phyloP scores from a whole-genome alignment of 78 protist species.

The Dictyostelium capitatum region DNA sequence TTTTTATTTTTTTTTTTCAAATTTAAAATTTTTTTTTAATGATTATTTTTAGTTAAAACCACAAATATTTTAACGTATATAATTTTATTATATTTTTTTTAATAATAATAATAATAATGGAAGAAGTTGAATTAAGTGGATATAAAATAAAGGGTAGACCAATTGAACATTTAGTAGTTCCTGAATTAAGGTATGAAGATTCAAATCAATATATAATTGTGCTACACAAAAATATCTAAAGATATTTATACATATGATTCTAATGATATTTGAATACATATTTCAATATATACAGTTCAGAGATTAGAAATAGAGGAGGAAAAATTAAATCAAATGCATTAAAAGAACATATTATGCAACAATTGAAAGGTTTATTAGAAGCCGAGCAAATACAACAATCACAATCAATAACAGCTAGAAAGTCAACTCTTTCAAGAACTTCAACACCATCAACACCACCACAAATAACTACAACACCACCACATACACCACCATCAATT shows the following conservation, averaged over 20 bases:
- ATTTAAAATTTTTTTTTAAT: too few relatives aligned
- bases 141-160: not conserved
- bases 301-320: conserved; percentile 20
- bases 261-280: not conserved
- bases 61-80: too few relatives aligned
- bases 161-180: not conserved
- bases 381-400: not conserved
- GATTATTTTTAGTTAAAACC: too few relatives aligned
- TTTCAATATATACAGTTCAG: not conserved
- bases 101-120: not conserved
- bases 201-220: not conserved
- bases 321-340: not conserved
- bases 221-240: too few relatives aligned
- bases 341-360: not conserved
- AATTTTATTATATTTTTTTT: too few relatives aligned
- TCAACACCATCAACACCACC: not conserved
- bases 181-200: not conserved
- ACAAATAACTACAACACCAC: too few relatives aligned
- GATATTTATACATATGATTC: too few relatives aligned
- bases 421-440: not conserved
- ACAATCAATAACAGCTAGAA: not conserved
- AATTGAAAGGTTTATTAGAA: not conserved
- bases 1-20: too few relatives aligned
- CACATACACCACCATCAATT: not conserved
- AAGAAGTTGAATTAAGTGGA: not conserved